Percentiles rank a stretch among this genome's conserved stretches.
phyloP scores from a whole-genome alignment of 2,329 filamentous ascomycete species.

The Paraphaeosphaeria minitans region DNA sequence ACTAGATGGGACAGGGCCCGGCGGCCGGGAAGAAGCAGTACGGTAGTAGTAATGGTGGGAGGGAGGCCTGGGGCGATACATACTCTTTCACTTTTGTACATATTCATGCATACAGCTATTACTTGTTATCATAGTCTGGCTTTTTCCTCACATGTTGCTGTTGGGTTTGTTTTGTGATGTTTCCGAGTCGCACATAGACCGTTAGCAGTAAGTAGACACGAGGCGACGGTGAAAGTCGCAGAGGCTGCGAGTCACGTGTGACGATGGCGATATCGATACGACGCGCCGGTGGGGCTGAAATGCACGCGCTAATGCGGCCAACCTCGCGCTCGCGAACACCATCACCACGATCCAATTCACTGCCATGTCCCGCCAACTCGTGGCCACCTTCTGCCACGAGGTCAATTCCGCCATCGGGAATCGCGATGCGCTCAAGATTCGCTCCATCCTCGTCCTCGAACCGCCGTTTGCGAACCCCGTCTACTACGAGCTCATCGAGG shows the following conservation, averaged over 20 bases:
- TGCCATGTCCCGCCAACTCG: constrained; percentile 29
- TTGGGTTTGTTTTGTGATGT: too few relatives aligned
- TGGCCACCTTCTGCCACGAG: constrained; percentile 33
- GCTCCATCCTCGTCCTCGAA: constrained; percentile 37
- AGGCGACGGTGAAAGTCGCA: too few relatives aligned
- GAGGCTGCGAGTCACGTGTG: background rate
- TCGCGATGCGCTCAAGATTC: constrained; percentile 29
- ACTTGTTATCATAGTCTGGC: too few relatives aligned
- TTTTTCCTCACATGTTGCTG: too few relatives aligned
- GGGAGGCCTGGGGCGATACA: too few relatives aligned
- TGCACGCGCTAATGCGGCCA: background rate
- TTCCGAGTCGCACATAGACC: too few relatives aligned
- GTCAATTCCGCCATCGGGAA: constrained; percentile 34
- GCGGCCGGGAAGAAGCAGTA: too few relatives aligned
- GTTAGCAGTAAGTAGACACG: too few relatives aligned
- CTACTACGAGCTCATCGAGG: constrained; percentile 36
- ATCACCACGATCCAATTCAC: background rate
- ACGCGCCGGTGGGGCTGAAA: constrained; percentile 9
- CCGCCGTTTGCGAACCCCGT: constrained; percentile 31
- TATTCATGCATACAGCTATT: too few relatives aligned
- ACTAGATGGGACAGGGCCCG: too few relatives aligned
- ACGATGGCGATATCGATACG: constrained; percentile 1
- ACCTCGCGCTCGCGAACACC: background rate
- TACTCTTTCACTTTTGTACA: too few relatives aligned
- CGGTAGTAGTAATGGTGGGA: too few relatives aligned